A percentile compares a stretch with the other conserved stretches of the same genome.
These are phyloP conservation scores for Guillardia theta DNA, from an alignment of 78 protist species.

Conservation along the genomic window DNA sequence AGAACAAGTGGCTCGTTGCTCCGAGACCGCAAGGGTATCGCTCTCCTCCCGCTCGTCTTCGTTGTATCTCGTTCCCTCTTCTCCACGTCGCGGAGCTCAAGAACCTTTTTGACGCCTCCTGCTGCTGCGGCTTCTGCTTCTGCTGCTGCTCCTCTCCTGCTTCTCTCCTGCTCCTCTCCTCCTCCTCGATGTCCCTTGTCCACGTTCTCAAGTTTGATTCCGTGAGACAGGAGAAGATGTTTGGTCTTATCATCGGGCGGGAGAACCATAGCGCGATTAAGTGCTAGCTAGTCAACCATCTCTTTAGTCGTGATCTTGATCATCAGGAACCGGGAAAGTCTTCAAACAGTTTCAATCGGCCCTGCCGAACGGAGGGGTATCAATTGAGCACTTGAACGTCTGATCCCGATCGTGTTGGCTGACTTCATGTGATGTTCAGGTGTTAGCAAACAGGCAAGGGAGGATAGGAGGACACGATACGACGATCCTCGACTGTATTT, in stretches of 20 bases:
- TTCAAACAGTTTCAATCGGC: neutral
- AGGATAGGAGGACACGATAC: neutral
- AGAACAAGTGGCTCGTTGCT: neutral
- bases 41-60: neutral
- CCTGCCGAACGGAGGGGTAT: neutral
- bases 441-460: neutral
- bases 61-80: too few relatives aligned
- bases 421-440: too few relatives aligned
- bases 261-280: neutral
- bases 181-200: too few relatives aligned
- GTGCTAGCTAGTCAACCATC: neutral
- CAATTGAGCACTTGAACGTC: neutral
- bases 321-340: neutral
- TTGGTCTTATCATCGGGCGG: neutral
- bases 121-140: too few relatives aligned
- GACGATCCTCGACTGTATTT: neutral
- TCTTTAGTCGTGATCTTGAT: neutral
- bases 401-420: too few relatives aligned
- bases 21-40: neutral
- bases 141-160: too few relatives aligned
- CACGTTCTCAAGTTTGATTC: too few relatives aligned
- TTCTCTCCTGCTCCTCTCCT: too few relatives aligned
- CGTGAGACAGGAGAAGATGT: neutral
- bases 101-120: too few relatives aligned
- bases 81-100: too few relatives aligned